Evolutionary conservation across 129 eudicot species (phyloP), one percentile per base, ranked within the genome.

Genomic region (Artemisia tridentata): DNA sequence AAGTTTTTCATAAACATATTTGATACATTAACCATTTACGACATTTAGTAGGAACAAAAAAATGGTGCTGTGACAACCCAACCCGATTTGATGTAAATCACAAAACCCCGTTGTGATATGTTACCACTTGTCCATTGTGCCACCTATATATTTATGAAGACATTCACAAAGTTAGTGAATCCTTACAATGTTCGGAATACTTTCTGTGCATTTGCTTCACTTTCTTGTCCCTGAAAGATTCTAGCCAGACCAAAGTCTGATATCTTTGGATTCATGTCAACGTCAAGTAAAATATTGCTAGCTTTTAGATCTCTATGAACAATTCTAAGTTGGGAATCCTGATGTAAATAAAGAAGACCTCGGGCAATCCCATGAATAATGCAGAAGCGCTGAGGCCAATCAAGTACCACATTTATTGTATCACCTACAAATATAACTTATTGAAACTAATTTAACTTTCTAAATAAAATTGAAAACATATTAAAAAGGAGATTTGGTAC

Each of bases 201-300:
- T 71, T 49, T 75, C 21, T 79, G 57, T 13, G 60, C 71, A n/a
- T 72, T 78, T 38, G 53, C 80, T 51, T 71, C 78, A 14, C 19
- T 46, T 55, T 78, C 75, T n/a, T 67, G 73, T 56, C 80, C 81
- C 5, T 49, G 58, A 66, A 79, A 71, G 41, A 25, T 75, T 71
- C 83, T 75, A 5, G 83, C 86, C 29, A 78, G 23, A 65, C 86
- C 83, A 71, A 82, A 78, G 78, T 82, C 86, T 25, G 86, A 82
- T 50, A 82, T 79, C 65, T 79, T 82, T 2, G 86, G 78, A 13
- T 74, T 59, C 73, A 82, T 60, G 48, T 82, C 68, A 63, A 6
- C 21, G 43, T 82, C 86, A 27, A 82, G 60, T 51, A 82, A 51
- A 60, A 78, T 75, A 29, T 82, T 82, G 27, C 83, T 45, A 12